Conservation (phyloP, 495 filamentous ascomycete species). For the Stereocaulon alpinum region DNA sequence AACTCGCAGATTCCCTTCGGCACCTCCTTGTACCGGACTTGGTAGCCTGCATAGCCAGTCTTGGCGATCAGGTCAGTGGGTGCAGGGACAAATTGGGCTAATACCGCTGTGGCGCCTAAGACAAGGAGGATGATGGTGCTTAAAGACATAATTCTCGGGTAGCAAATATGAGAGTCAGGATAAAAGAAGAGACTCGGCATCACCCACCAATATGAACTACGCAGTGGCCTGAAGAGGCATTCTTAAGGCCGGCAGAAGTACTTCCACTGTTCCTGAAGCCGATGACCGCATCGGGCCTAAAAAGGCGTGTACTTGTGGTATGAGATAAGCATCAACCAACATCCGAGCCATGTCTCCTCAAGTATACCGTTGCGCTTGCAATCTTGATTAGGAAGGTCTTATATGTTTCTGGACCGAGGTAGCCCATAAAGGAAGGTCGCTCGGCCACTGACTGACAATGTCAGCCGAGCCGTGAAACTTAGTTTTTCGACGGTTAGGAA, state of each 20-base stretch:
- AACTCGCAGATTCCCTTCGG: constrained; percentile 48
- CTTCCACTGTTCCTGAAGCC: neutral
- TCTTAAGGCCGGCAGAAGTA: neutral
- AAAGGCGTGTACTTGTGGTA: neutral
- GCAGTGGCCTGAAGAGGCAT: neutral
- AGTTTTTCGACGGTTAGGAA: neutral
- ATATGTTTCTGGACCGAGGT: neutral
- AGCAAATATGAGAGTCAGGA: neutral
- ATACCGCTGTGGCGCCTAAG: neutral
- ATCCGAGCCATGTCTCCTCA: neutral
- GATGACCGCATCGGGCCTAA: constrained; percentile 1
- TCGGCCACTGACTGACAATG: neutral
- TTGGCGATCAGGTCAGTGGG: constrained; percentile 9
- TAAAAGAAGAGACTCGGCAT: neutral
- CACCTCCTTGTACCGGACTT: constrained; percentile 45
- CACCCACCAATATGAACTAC: neutral
- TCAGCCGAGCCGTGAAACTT: constrained; percentile 2
- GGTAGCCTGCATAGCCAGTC: constrained; percentile 14
- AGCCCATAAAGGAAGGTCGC: neutral
- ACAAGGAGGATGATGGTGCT: neutral
- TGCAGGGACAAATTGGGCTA: constrained; percentile 10
- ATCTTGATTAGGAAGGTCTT: neutral
- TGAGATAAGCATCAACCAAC: neutral
- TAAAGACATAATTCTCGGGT: neutral
- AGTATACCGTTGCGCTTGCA: neutral